These are phyloP conservation scores for Mycena olivaceomarginata DNA, from an alignment of 768 basidiomycete species.

Conservation along the genomic window DNA sequence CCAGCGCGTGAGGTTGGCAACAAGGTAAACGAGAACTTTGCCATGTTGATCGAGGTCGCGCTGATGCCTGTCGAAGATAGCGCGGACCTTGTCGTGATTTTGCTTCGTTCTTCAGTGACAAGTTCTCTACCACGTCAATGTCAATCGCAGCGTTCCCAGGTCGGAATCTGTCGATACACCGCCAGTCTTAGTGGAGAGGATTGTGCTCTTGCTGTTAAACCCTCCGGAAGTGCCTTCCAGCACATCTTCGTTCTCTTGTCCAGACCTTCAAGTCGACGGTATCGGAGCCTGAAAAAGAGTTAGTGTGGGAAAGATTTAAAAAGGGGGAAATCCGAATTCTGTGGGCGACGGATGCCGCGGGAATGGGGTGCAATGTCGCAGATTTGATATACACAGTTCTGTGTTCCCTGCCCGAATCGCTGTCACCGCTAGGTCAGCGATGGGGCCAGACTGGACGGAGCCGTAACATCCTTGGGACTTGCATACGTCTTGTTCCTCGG, in stretches of 20 bases:
- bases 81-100: no score
- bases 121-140: no score
- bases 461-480: conserved; percentile 12
- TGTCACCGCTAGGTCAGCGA: conserved; percentile 13
- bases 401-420: neutral
- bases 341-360: conserved; percentile 48
- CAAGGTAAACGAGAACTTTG: no score
- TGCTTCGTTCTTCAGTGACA: no score
- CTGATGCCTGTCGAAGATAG: no score
- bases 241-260: conserved; percentile 42
- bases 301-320: conserved; percentile 44
- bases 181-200: no score
- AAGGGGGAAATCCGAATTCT: conserved; percentile 39
- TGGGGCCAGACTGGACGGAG: conserved; percentile 15
- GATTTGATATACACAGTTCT: conserved; percentile 40
- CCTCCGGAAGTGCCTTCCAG: conserved; percentile 45
- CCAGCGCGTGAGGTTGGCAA: no score
- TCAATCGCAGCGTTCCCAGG: no score
- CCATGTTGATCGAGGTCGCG: no score
- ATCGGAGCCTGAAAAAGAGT: conserved; percentile 45
- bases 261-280: conserved; percentile 47
- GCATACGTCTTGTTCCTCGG: conserved; percentile 14
- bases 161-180: no score
- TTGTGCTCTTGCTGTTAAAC: conserved; percentile 40
- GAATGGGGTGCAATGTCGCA: conserved; percentile 47